phyloP scores from a whole-genome alignment of 2,329 filamentous ascomycete genomes.

The Beauveria varroae region DNA sequence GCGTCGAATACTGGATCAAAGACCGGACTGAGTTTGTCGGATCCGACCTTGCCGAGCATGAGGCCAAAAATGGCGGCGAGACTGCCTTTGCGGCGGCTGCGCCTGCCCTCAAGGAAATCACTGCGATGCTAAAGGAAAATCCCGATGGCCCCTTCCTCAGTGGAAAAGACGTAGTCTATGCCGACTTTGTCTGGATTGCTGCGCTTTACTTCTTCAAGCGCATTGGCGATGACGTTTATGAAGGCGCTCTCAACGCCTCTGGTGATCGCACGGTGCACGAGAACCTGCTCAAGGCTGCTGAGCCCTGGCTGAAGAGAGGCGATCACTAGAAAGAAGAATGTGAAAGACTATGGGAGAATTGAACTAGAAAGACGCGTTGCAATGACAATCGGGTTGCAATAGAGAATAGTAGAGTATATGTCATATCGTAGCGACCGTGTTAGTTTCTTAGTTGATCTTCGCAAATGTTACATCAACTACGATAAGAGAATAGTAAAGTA shows the following conservation, averaged over 20 bases:
- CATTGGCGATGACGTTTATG: constrained; percentile 27
- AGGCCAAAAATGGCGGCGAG: constrained; percentile 40
- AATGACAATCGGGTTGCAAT: not conserved
- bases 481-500: no score
- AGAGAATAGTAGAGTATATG: no score
- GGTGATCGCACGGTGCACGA: constrained; percentile 32
- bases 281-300: constrained; percentile 30
- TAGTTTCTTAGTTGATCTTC: not conserved
- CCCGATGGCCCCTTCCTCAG: constrained; percentile 52
- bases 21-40: constrained; percentile 44
- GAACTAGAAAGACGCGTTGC: not conserved
- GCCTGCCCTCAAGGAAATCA: constrained; percentile 26
- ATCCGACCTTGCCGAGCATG: constrained; percentile 44
- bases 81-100: constrained; percentile 39
- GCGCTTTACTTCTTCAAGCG: constrained; percentile 36
- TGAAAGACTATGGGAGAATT: no score
- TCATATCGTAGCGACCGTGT: not conserved
- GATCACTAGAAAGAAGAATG: constrained; percentile 21
- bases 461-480: not conserved
- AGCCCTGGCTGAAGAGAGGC: constrained; percentile 33
- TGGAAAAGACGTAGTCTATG: constrained; percentile 47
- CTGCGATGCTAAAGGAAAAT: constrained; percentile 45
- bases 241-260: constrained; percentile 27
- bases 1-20: constrained; percentile 45
- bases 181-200: constrained; percentile 50